A percentile compares a stretch with the other conserved stretches of the same genome.
These are phyloP conservation scores for Circinella umbellata DNA, from an alignment of 371 early-diverging fungal genomes.

Conservation along the genomic window DNA sequence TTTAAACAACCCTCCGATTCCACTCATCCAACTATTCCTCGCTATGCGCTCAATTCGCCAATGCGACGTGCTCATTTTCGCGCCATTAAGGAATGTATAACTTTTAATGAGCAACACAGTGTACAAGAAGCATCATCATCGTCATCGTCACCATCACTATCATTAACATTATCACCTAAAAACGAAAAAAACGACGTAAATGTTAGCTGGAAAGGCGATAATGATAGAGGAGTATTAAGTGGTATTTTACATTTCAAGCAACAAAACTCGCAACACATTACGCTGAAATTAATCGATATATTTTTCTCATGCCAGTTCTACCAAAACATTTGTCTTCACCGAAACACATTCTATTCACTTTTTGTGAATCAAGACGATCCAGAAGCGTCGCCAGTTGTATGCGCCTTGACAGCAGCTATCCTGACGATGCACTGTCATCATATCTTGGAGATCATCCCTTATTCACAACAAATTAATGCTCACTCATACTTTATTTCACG, in stretches of 20 bases:
- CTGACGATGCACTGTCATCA: constrained; percentile 42
- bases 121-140: neutral
- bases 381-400: constrained; percentile 37
- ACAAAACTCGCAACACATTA: constrained; percentile 4
- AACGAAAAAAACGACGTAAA: neutral
- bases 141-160: neutral
- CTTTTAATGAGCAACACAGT: constrained; percentile 10
- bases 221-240: too few species aligned
- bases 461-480: constrained; percentile 24
- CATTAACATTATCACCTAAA: neutral
- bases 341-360: constrained; percentile 35
- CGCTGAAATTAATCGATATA: constrained; percentile 28
- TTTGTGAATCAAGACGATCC: constrained; percentile 33
- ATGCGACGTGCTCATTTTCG: constrained; percentile 22
- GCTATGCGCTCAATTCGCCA: constrained; percentile 5
- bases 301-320: constrained; percentile 45
- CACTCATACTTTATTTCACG: constrained; percentile 29
- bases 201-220: neutral
- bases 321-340: constrained; percentile 33
- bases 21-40: constrained; percentile 1
- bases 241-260: neutral
- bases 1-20: constrained; percentile 9
- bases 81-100: constrained; percentile 24
- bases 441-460: constrained; percentile 27
- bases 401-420: constrained; percentile 36